Conservation (phyloP, 106 monocot species). For the Narthecium ossifragum region DNA sequence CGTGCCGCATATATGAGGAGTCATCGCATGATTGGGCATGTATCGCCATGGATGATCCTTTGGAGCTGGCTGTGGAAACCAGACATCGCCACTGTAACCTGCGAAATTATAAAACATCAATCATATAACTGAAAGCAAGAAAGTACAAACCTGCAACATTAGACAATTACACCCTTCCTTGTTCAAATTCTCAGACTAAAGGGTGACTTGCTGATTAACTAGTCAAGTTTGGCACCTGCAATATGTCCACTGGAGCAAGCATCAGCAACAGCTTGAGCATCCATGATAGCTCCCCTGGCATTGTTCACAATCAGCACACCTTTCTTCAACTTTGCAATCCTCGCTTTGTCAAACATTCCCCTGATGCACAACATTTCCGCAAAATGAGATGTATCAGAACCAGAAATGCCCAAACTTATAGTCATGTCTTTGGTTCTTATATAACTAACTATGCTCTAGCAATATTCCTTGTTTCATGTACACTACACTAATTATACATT, state of each 20-base stretch:
- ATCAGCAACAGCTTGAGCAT: conserved; percentile 86
- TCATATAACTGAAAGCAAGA: neutral
- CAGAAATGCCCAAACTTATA: too few species aligned
- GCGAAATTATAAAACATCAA: conserved; percentile 6
- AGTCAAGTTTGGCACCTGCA: conserved; percentile 55
- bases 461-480: too few species aligned
- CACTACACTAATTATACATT: too few species aligned
- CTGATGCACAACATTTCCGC: conserved; percentile 44
- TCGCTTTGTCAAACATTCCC: conserved; percentile 86
- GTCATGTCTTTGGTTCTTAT: too few species aligned
- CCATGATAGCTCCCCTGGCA: conserved; percentile 94
- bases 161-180: too few species aligned
- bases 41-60: conserved; percentile 95
- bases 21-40: conserved; percentile 99
- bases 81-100: conserved; percentile 99
- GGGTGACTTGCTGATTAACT: too few species aligned
- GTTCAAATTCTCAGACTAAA: too few species aligned
- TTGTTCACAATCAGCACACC: conserved; percentile 97
- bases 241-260: conserved; percentile 85
- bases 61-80: conserved; percentile 94
- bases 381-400: too few species aligned
- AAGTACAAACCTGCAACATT: too few species aligned
- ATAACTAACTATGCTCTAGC: too few species aligned
- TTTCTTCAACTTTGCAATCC: conserved; percentile 84
- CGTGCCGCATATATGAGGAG: conserved; percentile 88